Percentiles rank a stretch among this genome's conserved stretches.
These are phyloP conservation scores for Sphaerulina vaccinii DNA, from an alignment of 2,329 filamentous ascomycete genomes.

Conservation along the genomic window DNA sequence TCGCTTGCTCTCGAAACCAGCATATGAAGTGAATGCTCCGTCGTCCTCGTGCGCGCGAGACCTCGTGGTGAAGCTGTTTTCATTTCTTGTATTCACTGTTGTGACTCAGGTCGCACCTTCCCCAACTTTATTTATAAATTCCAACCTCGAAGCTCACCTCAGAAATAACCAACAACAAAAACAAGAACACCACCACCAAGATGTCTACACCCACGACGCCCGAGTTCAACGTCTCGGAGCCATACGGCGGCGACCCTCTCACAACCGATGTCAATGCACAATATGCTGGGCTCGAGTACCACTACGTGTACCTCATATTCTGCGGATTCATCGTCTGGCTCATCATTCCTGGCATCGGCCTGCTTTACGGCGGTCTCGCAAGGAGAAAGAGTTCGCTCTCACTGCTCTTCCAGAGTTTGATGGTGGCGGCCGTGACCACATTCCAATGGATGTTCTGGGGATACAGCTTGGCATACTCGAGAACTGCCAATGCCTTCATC, in stretches of 20 bases:
- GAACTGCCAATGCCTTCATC: slow-evolving; percentile 61
- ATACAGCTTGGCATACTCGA: slow-evolving; percentile 62
- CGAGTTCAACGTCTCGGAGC: slow-evolving; percentile 43
- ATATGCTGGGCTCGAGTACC: slow-evolving; percentile 59
- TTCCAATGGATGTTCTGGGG: slow-evolving; percentile 65
- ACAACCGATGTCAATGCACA: slow-evolving; percentile 58
- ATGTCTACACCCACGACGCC: slow-evolving; percentile 28
- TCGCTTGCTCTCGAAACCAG: too few species aligned
- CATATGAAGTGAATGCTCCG: too few species aligned
- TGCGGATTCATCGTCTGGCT: slow-evolving; percentile 63
- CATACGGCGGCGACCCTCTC: slow-evolving; percentile 56
- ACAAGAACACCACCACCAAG: background rate
- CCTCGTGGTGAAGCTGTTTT: too few species aligned
- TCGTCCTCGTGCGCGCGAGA: too few species aligned
- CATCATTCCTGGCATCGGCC: slow-evolving; percentile 65
- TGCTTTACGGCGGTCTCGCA: slow-evolving; percentile 64
- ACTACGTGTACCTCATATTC: slow-evolving; percentile 60
- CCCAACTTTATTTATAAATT: background rate
- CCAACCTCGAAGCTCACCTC: background rate
- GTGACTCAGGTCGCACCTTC: background rate
- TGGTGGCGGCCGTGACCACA: slow-evolving; percentile 57
- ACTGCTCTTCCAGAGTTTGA: slow-evolving; percentile 62
- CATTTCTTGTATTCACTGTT: too few species aligned
- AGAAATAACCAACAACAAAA: background rate
- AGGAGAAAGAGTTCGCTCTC: slow-evolving; percentile 62